Conservation (phyloP, 331 rosid genomes). For the Stylosanthes scabra region DNA sequence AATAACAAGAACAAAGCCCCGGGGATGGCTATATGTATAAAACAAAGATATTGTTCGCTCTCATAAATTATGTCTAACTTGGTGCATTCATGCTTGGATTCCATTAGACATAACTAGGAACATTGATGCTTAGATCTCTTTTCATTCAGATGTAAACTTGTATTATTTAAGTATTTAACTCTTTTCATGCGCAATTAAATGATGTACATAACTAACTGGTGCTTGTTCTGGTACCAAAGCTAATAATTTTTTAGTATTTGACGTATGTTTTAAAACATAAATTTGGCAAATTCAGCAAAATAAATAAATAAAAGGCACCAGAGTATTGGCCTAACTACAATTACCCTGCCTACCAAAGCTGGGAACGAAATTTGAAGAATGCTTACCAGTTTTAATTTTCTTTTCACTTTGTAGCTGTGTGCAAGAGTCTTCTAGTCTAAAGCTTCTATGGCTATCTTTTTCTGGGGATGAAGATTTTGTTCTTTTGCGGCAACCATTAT, state of each 20-base stretch:
- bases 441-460: slow-evolving; percentile 31
- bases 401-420: slow-evolving; percentile 29
- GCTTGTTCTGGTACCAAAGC: too few relatives aligned
- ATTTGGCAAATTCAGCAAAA: too few relatives aligned
- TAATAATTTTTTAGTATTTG: too few relatives aligned
- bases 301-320: too few relatives aligned
- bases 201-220: too few relatives aligned
- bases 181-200: not conserved
- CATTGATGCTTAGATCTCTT: too few relatives aligned
- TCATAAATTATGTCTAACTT: too few relatives aligned
- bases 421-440: slow-evolving; percentile 37
- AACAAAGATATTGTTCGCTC: too few relatives aligned
- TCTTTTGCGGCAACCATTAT: slow-evolving; percentile 39
- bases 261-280: too few relatives aligned
- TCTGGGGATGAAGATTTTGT: slow-evolving; percentile 33
- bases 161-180: slow-evolving; percentile 18
- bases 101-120: too few relatives aligned
- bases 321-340: not conserved
- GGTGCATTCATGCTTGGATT: too few relatives aligned
- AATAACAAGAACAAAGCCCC: not conserved
- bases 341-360: slow-evolving; percentile 13
- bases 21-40: too few relatives aligned
- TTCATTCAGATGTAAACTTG: not conserved
- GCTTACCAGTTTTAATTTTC: slow-evolving; percentile 39
- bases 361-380: not conserved